Evolutionary conservation across 176 grass and related monocot genomes (phyloP).

Genomic region (Microstegium vimineum): DNA sequence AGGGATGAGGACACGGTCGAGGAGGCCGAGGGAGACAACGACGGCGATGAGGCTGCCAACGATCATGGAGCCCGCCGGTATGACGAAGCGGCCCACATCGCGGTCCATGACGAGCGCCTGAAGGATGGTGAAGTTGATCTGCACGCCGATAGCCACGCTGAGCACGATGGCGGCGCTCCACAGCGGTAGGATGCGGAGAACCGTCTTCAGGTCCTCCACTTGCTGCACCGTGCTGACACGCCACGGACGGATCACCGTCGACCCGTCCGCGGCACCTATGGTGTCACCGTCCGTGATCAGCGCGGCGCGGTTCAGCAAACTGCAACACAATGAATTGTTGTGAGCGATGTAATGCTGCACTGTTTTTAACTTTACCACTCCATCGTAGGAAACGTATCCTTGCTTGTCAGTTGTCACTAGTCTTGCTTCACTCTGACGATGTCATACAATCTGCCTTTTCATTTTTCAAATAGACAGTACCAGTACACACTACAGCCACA

Average conservation of each 20-base stretch:
- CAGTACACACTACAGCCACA: too few species aligned
- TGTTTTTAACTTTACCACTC: too few species aligned
- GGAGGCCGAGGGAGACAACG: slow-evolving; percentile 37
- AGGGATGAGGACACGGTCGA: slow-evolving; percentile 61
- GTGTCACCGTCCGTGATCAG: slow-evolving; percentile 51
- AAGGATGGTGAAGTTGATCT: slow-evolving; percentile 56
- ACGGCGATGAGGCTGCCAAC: slow-evolving; percentile 18
- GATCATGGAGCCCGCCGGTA: slow-evolving; percentile 56
- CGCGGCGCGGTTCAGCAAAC: slow-evolving; percentile 71
- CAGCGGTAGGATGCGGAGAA: slow-evolving; percentile 58
- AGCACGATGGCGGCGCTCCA: slow-evolving; percentile 50
- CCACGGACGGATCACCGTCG: slow-evolving; percentile 37
- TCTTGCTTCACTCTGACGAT: too few species aligned
- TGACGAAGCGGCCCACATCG: slow-evolving; percentile 38
- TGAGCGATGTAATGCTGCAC: too few species aligned
- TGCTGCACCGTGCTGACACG: slow-evolving; percentile 60
- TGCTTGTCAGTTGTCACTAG: too few species aligned
- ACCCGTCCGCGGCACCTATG: neutral
- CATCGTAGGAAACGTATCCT: too few species aligned
- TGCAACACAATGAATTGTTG: neutral
- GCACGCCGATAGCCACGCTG: slow-evolving; percentile 54
- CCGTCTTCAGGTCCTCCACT: slow-evolving; percentile 66
- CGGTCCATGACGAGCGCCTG: slow-evolving; percentile 82
- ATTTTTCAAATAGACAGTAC: too few species aligned
- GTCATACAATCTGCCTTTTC: too few species aligned